These are phyloP conservation scores for Omphalotus guepiniiformis DNA, from an alignment of 768 basidiomycete genomes.

Conservation along the genomic window DNA sequence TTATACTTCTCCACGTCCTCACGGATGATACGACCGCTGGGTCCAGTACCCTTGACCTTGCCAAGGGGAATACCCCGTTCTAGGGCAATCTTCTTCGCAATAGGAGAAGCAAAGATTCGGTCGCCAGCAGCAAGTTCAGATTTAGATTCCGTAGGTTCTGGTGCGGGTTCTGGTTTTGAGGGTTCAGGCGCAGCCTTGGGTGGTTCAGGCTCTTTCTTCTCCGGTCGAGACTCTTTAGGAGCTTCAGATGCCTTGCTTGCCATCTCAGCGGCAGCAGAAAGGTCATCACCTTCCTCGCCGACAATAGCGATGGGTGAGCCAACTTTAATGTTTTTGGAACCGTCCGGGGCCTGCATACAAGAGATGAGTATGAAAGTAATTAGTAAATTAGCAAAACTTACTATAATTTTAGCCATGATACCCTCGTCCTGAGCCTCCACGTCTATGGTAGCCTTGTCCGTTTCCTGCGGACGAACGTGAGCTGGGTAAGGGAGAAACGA, in stretches of 20 bases:
- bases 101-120: conserved; percentile 90
- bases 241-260: conserved; percentile 55
- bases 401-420: conserved; percentile 93
- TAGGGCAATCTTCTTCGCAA: conserved; percentile 95
- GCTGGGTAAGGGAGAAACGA: background rate
- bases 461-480: conserved; percentile 63
- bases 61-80: conserved; percentile 90
- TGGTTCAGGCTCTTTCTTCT: conserved; percentile 35
- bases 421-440: conserved; percentile 99
- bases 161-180: conserved; percentile 21
- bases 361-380: conserved; percentile 1
- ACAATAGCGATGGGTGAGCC: conserved; percentile 88
- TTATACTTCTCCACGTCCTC: conserved; percentile 93
- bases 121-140: conserved; percentile 61
- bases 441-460: conserved; percentile 99
- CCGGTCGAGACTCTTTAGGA: conserved; percentile 30
- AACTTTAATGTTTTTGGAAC: conserved; percentile 82
- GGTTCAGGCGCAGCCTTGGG: conserved; percentile 33
- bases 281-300: conserved; percentile 93
- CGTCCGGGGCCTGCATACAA: conserved; percentile 62
- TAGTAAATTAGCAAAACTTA: conserved; percentile 35
- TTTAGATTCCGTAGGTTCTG: conserved; percentile 40
- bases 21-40: conserved; percentile 89
- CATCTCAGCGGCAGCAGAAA: conserved; percentile 75
- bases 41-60: conserved; percentile 90